Conservation (phyloP, 305 asterid species). For the Solanum chacoense region DNA sequence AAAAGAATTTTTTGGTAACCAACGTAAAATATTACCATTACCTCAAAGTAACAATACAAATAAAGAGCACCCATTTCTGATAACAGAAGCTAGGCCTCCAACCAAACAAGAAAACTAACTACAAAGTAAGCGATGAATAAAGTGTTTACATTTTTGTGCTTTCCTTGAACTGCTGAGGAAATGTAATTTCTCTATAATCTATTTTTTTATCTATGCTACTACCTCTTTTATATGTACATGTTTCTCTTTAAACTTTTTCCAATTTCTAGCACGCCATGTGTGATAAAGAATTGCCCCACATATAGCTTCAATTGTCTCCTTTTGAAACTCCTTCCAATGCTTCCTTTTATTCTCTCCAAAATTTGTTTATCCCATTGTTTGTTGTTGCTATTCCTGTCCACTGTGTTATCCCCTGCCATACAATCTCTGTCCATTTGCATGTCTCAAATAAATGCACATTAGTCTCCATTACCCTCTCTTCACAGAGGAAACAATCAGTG, state of each 20-base stretch:
- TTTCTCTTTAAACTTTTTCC: not conserved
- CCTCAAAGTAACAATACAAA: not conserved
- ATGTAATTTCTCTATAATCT: not conserved
- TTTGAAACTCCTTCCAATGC: not conserved
- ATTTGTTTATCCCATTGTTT: not conserved
- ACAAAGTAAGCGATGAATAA: not conserved
- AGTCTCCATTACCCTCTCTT: not conserved
- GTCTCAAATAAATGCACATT: not conserved
- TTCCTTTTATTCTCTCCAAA: not conserved
- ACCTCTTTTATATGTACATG: not conserved
- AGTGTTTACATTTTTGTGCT: not conserved
- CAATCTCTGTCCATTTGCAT: not conserved
- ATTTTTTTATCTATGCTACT: no score
- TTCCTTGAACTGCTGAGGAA: not conserved
- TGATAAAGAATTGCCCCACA: not conserved
- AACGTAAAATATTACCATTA: not conserved
- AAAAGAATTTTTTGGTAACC: not conserved
- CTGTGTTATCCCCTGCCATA: not conserved
- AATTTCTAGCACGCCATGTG: not conserved
- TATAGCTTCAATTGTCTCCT: not conserved
- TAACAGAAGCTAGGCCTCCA: not conserved
- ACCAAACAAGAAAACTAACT: not conserved
- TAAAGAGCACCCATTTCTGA: not conserved
- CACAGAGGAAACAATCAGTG: not conserved
- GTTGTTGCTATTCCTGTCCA: not conserved